Conservation (phyloP, 2,329 filamentous ascomycete species). For the Colletotrichum scovillei region DNA sequence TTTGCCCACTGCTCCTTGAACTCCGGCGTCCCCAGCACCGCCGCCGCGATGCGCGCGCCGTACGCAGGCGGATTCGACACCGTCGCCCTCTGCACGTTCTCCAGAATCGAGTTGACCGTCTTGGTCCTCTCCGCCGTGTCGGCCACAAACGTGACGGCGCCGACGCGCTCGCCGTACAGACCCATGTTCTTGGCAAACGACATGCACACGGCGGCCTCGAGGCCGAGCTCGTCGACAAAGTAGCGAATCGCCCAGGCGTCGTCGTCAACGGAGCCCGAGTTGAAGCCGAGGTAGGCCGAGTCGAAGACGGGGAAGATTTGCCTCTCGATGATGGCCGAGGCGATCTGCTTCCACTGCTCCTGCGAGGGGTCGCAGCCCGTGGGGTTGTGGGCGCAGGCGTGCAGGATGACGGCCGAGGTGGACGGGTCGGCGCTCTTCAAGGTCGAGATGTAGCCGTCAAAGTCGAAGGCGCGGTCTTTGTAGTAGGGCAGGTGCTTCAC, state of each 20-base stretch:
- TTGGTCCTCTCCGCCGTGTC: conserved; percentile 25
- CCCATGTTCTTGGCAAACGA: conserved; percentile 73
- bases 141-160: conserved; percentile 44
- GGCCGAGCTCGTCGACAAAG: conserved; percentile 46
- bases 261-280: conserved; percentile 44
- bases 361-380: conserved; percentile 53
- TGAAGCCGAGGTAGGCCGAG: conserved; percentile 47
- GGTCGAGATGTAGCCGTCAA: conserved; percentile 42
- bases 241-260: conserved; percentile 48
- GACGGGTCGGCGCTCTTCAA: conserved; percentile 42
- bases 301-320: conserved; percentile 46
- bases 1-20: conserved; percentile 46
- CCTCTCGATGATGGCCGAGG: conserved; percentile 42
- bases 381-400: conserved; percentile 57
- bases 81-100: conserved; percentile 46
- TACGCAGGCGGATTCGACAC: conserved; percentile 50
- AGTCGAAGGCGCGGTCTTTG: conserved; percentile 46
- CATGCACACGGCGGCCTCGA: conserved; percentile 67
- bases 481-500: conserved; percentile 50
- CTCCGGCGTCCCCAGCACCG: conserved; percentile 44
- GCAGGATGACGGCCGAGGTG: conserved; percentile 47
- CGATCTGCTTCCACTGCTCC: conserved; percentile 45
- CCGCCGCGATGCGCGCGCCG: conserved; percentile 48
- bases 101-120: conserved; percentile 43
- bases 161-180: conserved; percentile 52